A percentile compares a stretch with the other conserved stretches of the same genome.
phyloP scores from a whole-genome alignment of 495 filamentous ascomycete species.

The Hyphodiscus hymeniophilus region DNA sequence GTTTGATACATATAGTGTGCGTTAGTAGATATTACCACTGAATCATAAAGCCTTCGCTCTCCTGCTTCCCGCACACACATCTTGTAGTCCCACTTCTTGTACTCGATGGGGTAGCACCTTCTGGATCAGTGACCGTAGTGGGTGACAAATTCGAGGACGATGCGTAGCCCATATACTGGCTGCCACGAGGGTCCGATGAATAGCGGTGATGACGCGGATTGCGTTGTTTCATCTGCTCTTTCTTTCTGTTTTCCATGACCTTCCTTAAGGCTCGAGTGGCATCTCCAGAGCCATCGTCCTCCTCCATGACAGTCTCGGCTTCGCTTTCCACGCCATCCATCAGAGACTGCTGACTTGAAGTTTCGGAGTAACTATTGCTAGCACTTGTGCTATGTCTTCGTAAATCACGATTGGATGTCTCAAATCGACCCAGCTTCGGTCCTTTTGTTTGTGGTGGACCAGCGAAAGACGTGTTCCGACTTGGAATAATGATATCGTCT shows the following conservation, averaged over 20 bases:
- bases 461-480: constrained; percentile 53
- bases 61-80: constrained; percentile 63
- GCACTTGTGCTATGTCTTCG: constrained; percentile 13
- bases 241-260: constrained; percentile 57
- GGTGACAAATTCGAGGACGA: constrained; percentile 43
- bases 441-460: constrained; percentile 35
- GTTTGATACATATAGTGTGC: neutral
- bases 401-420: constrained; percentile 9
- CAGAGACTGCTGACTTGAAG: constrained; percentile 17
- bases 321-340: constrained; percentile 40
- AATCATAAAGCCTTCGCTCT: constrained; percentile 68
- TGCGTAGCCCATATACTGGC: constrained; percentile 12
- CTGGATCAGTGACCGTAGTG: constrained; percentile 58
- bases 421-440: constrained; percentile 18
- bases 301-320: constrained; percentile 46
- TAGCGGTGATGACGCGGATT: constrained; percentile 14
- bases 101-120: constrained; percentile 57
- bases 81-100: constrained; percentile 51
- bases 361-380: constrained; percentile 19
- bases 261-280: constrained; percentile 62
- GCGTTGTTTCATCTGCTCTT: constrained; percentile 22
- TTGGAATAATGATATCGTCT: constrained; percentile 57
- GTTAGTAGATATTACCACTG: constrained; percentile 55
- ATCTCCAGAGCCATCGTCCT: constrained; percentile 34
- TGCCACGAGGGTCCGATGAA: constrained; percentile 6